These are phyloP conservation scores for Daedaleopsis sinensis DNA, from an alignment of 768 basidiomycete species.

Conservation along the genomic window DNA sequence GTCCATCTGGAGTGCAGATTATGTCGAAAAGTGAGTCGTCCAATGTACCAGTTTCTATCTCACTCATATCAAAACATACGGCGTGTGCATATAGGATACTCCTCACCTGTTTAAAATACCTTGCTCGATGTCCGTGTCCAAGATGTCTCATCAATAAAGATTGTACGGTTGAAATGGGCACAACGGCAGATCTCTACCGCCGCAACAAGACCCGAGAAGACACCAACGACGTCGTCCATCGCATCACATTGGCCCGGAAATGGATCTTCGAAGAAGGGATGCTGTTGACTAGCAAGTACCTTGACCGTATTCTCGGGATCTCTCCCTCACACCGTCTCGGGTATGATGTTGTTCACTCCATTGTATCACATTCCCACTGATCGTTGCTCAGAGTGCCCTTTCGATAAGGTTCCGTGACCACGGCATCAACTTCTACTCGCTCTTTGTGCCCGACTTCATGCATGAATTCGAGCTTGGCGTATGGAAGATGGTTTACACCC, in stretches of 20 bases:
- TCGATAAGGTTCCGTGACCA: conserved; percentile 21
- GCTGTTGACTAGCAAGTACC: no score
- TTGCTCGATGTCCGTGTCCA: no score
- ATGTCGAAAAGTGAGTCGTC: conserved; percentile 37
- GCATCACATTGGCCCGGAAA: no score
- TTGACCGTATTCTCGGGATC: no score
- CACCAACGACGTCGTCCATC: not conserved
- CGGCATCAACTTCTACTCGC: conserved; percentile 28
- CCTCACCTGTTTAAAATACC: no score
- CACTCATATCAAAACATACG: no score
- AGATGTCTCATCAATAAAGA: conserved; percentile 18
- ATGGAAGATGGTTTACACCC: conserved; percentile 34
- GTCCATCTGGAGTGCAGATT: conserved; percentile 34
- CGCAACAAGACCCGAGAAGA: conserved; percentile 13
- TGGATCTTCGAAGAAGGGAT: no score
- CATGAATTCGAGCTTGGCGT: conserved; percentile 40
- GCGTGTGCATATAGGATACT: no score
- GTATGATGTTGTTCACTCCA: conserved; percentile 5
- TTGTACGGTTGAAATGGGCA: conserved; percentile 35
- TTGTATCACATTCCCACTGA: no score
- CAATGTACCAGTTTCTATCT: no score
- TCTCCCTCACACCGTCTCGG: conserved; percentile 21
- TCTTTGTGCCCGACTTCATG: conserved; percentile 36
- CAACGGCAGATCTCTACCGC: not conserved
- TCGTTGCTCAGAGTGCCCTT: no score